Conservation (phyloP, 306 rosid species). For the Quercus gilva region DNA sequence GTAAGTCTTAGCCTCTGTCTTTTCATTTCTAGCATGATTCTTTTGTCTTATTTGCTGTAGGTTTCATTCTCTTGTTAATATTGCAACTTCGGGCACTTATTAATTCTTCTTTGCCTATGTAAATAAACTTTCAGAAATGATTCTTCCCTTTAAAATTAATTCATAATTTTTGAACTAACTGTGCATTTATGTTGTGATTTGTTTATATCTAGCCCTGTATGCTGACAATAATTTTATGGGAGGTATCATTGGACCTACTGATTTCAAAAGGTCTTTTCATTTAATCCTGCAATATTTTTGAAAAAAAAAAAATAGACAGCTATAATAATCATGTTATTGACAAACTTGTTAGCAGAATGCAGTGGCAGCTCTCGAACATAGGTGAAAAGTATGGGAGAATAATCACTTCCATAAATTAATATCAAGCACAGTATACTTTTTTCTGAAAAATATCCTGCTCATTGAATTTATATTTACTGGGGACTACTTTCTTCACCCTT, state of each 20-base stretch:
- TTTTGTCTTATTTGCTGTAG: neutral
- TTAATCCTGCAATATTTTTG: neutral
- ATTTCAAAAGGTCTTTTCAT: neutral
- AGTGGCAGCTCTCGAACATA: neutral
- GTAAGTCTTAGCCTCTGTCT: constrained; percentile 33
- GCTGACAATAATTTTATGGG: neutral
- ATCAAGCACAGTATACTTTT: neutral
- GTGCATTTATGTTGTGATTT: neutral
- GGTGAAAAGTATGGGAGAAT: neutral
- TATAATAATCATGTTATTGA: neutral
- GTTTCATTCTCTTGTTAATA: neutral
- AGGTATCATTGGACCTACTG: neutral
- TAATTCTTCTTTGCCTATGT: neutral
- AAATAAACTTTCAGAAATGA: no score
- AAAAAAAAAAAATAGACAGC: neutral
- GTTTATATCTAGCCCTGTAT: neutral
- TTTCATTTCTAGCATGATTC: neutral
- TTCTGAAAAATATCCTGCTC: neutral
- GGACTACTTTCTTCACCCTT: no score
- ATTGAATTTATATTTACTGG: neutral
- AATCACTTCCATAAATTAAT: neutral
- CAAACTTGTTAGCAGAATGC: neutral
- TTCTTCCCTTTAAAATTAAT: no score
- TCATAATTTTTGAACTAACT: no score
- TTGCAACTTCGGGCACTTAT: neutral